Evolutionary conservation across 768 basidiomycete genomes (phyloP), one percentile per base, ranked within the genome.

Genomic region (Galerina sulciceps): DNA sequence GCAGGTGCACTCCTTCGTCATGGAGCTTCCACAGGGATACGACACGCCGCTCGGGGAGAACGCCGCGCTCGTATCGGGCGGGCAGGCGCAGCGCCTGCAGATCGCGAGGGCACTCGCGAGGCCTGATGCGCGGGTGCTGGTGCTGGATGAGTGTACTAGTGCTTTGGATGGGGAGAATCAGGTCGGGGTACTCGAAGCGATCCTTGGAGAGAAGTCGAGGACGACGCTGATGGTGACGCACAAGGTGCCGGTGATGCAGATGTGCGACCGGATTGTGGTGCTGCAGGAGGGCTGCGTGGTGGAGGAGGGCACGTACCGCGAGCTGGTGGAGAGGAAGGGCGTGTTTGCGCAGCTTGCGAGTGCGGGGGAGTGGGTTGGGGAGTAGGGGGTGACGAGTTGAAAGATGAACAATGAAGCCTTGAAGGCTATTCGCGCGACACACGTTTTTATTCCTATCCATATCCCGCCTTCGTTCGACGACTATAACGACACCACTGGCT

Each of bases 151-250:
- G 70, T 97, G 95, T 69, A 99, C 96, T n/a, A 89, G 87, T 42
- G 93, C 96, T 5, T 75, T 98, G 58, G 96, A 99, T 70, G 78
- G 84, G 1, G 85, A 86, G 65, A 98, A 96, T 73, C 90, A 95
- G 75, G 81, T 83, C 1, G 88, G 84, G 15, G 89, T 99, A 14
- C 74, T 98, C 66, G 87, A 93, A 54, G 89, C 93, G 8, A 86
- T 96, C 49, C 76, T 15, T 49, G 17, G 14, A 56, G 86, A 85
- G 75, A 72, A 79, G n/a, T 85, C 86, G 18, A 78, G 88, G 55
- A 96, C 94, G 61, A 94, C 93, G 55, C 73, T 98, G 62, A 90
- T 98, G 83, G 87, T 98, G 64, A 98, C 96, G 11, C 96, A 99
- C 75, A 96, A 96, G 72, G 71, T 94, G 31, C 83, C 86, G 43